Evolutionary conservation across 768 basidiomycete species (phyloP).

Genomic region (Rhodocollybia butyracea): DNA sequence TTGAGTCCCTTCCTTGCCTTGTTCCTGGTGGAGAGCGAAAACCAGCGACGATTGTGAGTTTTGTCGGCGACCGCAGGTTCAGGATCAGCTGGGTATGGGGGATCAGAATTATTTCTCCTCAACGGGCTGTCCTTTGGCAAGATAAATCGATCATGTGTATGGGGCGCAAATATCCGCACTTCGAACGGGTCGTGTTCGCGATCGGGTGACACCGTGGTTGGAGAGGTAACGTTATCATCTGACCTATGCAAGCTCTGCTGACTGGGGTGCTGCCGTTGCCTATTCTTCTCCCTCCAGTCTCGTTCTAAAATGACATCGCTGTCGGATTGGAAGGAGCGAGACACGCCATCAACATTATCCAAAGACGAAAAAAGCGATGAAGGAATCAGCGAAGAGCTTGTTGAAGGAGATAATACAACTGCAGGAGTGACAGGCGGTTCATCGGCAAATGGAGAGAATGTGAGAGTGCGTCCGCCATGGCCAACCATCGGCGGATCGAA

Average conservation of each 20-base stretch:
- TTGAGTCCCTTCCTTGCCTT: constrained; percentile 70
- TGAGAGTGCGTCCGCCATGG: constrained; percentile 19
- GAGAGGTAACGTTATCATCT: background rate
- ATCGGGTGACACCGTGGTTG: constrained; percentile 7
- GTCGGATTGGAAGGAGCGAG: constrained; percentile 50
- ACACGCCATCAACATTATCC: constrained; percentile 35
- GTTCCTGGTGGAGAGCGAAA: constrained; percentile 38
- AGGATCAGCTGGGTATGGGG: constrained; percentile 16
- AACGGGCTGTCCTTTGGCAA: constrained; percentile 25
- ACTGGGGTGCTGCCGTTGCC: background rate
- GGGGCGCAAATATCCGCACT: constrained; percentile 29
- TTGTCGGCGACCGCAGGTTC: constrained; percentile 24
- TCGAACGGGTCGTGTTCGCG: constrained; percentile 48
- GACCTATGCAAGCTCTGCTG: constrained; percentile 1
- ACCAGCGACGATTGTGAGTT: constrained; percentile 44
- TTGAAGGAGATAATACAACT: constrained; percentile 31
- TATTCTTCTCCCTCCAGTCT: constrained; percentile 41
- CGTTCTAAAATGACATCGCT: constrained; percentile 48
- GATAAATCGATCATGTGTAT: constrained; percentile 23
- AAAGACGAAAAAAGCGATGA: constrained; percentile 54
- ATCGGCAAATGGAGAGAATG: constrained; percentile 57
- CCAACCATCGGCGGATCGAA: constrained; percentile 33
- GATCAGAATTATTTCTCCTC: constrained; percentile 34
- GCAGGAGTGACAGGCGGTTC: constrained; percentile 26
- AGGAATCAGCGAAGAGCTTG: constrained; percentile 51